Percentiles rank a stretch among this genome's conserved stretches.
phyloP scores from a whole-genome alignment of 441 rosid species.

The Euphorbia corollata region DNA sequence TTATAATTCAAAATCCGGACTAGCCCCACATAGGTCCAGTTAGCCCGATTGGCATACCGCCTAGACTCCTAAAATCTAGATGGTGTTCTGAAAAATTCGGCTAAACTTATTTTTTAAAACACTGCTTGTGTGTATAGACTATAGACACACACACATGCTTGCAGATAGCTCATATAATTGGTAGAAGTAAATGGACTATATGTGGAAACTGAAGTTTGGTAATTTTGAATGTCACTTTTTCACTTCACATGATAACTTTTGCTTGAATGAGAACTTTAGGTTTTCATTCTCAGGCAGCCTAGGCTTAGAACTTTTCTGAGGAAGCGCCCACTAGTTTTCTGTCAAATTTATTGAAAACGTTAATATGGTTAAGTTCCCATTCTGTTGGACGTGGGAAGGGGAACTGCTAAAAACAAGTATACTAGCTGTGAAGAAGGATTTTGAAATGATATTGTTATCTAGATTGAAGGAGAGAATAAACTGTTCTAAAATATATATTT shows the following conservation, averaged over 20 bases:
- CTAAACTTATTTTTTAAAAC: no score
- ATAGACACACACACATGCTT: not conserved
- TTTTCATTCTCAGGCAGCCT: no score
- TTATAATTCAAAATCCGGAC: no score
- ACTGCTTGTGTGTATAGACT: no score
- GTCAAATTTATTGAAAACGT: not conserved
- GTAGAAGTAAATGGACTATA: not conserved
- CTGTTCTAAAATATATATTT: not conserved
- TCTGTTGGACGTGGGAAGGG: not conserved
- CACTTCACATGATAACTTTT: not conserved
- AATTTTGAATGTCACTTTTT: not conserved
- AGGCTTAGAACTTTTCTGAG: not conserved
- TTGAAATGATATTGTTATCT: not conserved
- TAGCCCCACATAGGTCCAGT: no score
- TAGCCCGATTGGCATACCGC: no score
- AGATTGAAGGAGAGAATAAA: not conserved
- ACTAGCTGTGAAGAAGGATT: conserved; percentile 10
- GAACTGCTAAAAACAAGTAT: not conserved
- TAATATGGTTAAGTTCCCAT: not conserved
- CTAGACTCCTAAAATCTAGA: no score
- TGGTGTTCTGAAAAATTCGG: no score
- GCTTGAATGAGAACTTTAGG: no score
- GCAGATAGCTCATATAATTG: no score
- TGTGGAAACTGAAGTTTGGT: not conserved
- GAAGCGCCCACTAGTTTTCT: not conserved